Base-by-base conservation (phyloP, 2,329 filamentous ascomycete genomes). In the Endocalyx cinctus region DNA sequence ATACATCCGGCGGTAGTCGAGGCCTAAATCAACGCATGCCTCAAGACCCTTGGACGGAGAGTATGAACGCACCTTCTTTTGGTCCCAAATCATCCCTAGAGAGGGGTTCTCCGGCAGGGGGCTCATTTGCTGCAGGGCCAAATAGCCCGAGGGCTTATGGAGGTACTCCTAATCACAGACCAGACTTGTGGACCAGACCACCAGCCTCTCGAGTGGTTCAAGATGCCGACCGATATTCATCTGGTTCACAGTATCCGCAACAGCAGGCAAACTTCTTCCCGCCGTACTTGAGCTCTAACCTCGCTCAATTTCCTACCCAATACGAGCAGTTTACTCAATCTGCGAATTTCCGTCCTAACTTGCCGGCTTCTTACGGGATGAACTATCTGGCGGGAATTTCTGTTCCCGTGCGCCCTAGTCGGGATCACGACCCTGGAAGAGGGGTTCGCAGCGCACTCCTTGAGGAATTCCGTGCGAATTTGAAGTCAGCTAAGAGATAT, bases 381-480 rank as follows among this genome's bases (percentile, higher is more conserved):
- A 48, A 41, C 39, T 54, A 51, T 34, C 11, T 54, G 18, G 34
- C 50, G 5, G 38, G 56, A 12, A 38, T 47, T 25, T 41, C 48
- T 4, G 43, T 60, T 37, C 48, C 55, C 28, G 49, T 56, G 20
- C 57, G 59, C 25, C 53, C 57, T 3, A 66, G 66, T 35, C 69
- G 75, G 31, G 76, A 79, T 18, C 69, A 77, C 37, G 78, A 84
- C 34, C 61, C 68, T 2, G 67, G 69, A 11, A 74, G 77, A 39
- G 75, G 75, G 34, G 63, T 83, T 11, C 76, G 86, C 48, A 94
- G 87, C 56, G 63, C 70, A 11, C 63, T 89, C 7, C 68, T 96
- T 2, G 82, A 89, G 41, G 86, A 94, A 18, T 96, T 94, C 60
- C 79, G 84, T 26, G 70, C 73, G 10, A 84, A 80, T 51, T 74